Evolutionary conservation across 768 basidiomycete species (phyloP).

Genomic region (Leccinum truebloodii): DNA sequence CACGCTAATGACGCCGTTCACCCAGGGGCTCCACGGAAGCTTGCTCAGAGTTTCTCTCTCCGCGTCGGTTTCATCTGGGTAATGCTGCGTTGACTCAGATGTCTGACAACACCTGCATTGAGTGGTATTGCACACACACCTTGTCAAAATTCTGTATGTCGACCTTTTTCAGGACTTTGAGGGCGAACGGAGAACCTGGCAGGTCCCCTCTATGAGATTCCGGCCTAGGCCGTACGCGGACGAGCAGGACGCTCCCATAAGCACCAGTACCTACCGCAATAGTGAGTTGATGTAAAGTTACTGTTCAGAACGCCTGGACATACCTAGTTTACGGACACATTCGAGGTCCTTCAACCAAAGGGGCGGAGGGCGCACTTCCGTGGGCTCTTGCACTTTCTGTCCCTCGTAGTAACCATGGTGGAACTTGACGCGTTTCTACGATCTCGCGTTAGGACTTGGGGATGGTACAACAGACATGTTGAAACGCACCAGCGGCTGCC

Average conservation of each 20-base stretch:
- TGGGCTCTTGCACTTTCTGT: conserved; percentile 26
- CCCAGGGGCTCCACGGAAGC: conserved; percentile 57
- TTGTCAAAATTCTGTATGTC: conserved; percentile 34
- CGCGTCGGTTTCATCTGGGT: conserved; percentile 34
- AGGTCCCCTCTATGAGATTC: conserved; percentile 34
- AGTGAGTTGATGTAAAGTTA: conserved; percentile 5
- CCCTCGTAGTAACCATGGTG: conserved; percentile 17
- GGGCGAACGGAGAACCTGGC: conserved; percentile 42
- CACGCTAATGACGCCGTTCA: conserved; percentile 45
- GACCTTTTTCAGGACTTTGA: conserved; percentile 46
- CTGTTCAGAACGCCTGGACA: background rate
- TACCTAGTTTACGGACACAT: conserved; percentile 44
- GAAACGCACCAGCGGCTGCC: conserved; percentile 8
- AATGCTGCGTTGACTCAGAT: conserved; percentile 17
- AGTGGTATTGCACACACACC: conserved; percentile 16
- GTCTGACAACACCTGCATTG: background rate
- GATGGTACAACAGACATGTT: background rate
- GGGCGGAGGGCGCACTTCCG: conserved; percentile 38
- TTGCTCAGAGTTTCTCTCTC: conserved; percentile 44
- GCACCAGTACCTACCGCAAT: conserved; percentile 39
- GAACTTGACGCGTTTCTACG: conserved; percentile 18
- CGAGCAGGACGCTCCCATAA: conserved; percentile 45
- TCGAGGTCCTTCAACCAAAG: conserved; percentile 42
- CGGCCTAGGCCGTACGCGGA: conserved; percentile 34
- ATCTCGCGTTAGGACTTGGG: conserved; percentile 4